Evolutionary conservation across 139 green algal species (phyloP).

Genomic region (Zygnema circumcarinatum): DNA sequence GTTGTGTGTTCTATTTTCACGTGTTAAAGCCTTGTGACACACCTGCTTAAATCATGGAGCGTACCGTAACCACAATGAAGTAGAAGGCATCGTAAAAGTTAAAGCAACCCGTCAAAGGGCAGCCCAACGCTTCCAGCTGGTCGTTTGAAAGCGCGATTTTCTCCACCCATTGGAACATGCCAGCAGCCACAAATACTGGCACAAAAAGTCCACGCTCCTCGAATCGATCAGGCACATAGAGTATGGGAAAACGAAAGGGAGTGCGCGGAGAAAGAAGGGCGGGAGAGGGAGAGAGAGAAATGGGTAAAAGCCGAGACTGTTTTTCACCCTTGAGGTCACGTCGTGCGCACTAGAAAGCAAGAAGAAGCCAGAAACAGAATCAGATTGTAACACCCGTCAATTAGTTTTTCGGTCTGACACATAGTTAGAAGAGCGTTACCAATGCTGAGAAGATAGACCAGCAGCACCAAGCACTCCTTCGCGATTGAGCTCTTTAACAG

Average conservation of each 20-base stretch:
- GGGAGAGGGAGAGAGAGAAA: too few species aligned
- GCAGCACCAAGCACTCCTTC: constrained; percentile 1
- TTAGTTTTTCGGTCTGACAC: too few species aligned
- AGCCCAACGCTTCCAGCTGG: background rate
- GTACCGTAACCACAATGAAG: constrained; percentile 30
- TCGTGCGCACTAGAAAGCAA: background rate
- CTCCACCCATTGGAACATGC: constrained; percentile 25
- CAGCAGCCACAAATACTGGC: constrained; percentile 32
- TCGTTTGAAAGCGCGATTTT: background rate
- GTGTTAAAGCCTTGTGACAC: too few species aligned
- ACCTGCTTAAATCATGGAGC: too few species aligned
- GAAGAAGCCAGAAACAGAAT: too few species aligned
- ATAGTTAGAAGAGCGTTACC: background rate
- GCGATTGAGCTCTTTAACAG: constrained; percentile 22
- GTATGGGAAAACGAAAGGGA: background rate
- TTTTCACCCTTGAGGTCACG: background rate
- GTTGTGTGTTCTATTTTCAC: too few species aligned
- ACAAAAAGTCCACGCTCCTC: background rate
- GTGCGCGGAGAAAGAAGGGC: too few species aligned
- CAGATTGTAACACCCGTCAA: too few species aligned
- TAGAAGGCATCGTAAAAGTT: constrained; percentile 26
- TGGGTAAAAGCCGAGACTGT: background rate
- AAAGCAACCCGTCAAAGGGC: constrained; percentile 15
- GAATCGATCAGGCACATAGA: background rate
- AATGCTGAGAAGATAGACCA: constrained; percentile 13